Conservation (phyloP, 129 eudicot species). For the sunflower (Helianthus annuus) region HanXRQr2.0-SUNRISE NC_035446.2:128440751-128441250, state of each 20-base stretch:
- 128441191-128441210: slow-evolving; percentile 8
- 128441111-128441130: slow-evolving; percentile 9
- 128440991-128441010: slow-evolving; percentile 5
- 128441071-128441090: slow-evolving; percentile 4
- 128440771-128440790: slow-evolving; percentile 11
- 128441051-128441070: slow-evolving; percentile 25
- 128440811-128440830: slow-evolving; percentile 11
- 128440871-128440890: neutral
- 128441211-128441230: neutral
- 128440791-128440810: slow-evolving; percentile 12
- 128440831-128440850: slow-evolving; percentile 15
- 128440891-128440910: slow-evolving; percentile 8
- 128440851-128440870: neutral
- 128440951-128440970: slow-evolving; percentile 7
- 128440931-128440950: slow-evolving; percentile 13
- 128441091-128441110: slow-evolving; percentile 27
- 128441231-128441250: slow-evolving; percentile 7
- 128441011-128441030: neutral
- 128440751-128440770: slow-evolving; percentile 12
- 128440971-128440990: too few species aligned
- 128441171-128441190: neutral
- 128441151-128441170: slow-evolving; percentile 28
- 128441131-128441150: slow-evolving; percentile 6
- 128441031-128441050: slow-evolving; percentile 20
- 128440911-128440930: neutral